A percentile compares a stretch with the other conserved stretches of the same genome.
phyloP scores from a whole-genome alignment of 169 alveolate genomes.

The Perkinsus chesapeaki region DNA sequence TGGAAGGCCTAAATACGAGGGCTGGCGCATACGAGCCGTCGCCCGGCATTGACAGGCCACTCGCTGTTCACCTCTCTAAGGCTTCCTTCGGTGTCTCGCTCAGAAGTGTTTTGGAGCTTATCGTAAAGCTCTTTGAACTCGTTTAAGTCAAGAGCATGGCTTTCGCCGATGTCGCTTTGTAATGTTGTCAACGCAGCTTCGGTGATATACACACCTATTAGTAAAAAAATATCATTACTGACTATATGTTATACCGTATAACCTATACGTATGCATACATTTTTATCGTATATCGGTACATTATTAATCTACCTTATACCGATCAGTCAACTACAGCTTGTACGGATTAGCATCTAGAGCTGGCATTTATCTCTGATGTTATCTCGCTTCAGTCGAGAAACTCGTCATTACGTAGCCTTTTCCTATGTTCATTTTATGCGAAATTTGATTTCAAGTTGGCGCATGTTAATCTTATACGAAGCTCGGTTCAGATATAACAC shows the following conservation, averaged over 20 bases:
- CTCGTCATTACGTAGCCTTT: too few species aligned
- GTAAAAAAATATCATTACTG: neutral
- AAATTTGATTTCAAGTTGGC: too few species aligned
- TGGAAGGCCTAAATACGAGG: neutral
- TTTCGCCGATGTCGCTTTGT: neutral
- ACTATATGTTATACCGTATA: neutral
- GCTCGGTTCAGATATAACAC: too few species aligned
- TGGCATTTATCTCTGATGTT: too few species aligned
- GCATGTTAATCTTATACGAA: too few species aligned
- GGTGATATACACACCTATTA: neutral
- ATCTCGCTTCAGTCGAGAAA: too few species aligned
- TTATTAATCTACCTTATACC: too few species aligned
- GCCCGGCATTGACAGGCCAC: neutral
- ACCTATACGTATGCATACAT: too few species aligned
- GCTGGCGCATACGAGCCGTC: neutral
- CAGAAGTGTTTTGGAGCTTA: neutral
- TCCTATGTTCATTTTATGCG: too few species aligned
- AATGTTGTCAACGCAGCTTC: neutral
- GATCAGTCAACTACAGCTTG: too few species aligned
- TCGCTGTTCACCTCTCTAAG: neutral
- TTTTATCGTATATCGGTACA: too few species aligned
- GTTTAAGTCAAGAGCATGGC: neutral
- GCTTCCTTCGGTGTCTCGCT: neutral
- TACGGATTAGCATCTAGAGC: too few species aligned
- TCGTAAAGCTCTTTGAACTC: neutral